phyloP scores from a whole-genome alignment of 345 rosid genomes.

The Eucalyptus erythrocorys region DNA sequence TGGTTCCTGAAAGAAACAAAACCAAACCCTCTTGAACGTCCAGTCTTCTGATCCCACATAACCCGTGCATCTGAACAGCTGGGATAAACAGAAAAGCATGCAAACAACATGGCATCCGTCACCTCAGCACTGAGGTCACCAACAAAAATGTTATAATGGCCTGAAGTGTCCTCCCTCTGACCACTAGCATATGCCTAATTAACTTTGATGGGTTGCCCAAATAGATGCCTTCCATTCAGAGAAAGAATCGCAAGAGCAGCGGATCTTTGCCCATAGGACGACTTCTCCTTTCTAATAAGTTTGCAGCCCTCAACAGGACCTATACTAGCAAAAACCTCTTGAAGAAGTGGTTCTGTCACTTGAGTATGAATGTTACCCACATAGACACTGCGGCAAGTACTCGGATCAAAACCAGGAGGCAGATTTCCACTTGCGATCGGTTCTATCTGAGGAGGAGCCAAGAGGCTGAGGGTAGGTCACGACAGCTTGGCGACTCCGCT shows the following conservation, averaged over 20 bases:
- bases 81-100: constrained; percentile 83
- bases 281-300: constrained; percentile 94
- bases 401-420: constrained; percentile 99
- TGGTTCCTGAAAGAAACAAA: constrained; percentile 96
- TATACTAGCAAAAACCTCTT: constrained; percentile 91
- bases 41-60: constrained; percentile 99
- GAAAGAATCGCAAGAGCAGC: constrained; percentile 84
- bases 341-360: constrained; percentile 94
- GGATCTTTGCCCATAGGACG: constrained; percentile 89
- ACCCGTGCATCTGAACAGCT: constrained; percentile 96
- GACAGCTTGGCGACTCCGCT: too few species aligned
- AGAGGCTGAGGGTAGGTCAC: too few species aligned
- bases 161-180: constrained; percentile 97
- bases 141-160: constrained; percentile 94
- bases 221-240: constrained; percentile 87
- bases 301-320: constrained; percentile 96
- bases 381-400: constrained; percentile 98
- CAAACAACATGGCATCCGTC: constrained; percentile 83
- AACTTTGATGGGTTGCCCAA: constrained; percentile 99
- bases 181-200: constrained; percentile 99
- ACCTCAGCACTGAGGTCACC: constrained; percentile 99
- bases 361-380: constrained; percentile 92
- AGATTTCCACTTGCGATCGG: constrained; percentile 96
- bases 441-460: constrained; percentile 84
- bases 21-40: constrained; percentile 97